These are phyloP conservation scores for Pilobolus umbonatus DNA, from an alignment of 192 early-diverging fungal genomes.

Conservation along the genomic window DNA sequence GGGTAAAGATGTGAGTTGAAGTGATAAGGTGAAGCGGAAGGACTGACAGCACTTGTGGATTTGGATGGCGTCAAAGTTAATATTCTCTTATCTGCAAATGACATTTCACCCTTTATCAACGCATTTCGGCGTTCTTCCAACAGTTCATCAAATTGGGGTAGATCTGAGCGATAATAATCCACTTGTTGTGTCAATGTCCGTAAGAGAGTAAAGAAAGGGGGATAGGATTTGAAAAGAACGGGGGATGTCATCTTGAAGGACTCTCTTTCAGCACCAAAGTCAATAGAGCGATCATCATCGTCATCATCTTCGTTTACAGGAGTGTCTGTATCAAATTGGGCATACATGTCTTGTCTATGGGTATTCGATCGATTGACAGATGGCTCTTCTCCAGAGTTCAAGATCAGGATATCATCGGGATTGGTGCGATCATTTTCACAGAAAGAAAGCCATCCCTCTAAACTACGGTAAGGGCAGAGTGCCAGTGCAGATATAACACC, in stretches of 20 bases:
- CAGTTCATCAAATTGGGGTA: slow-evolving; percentile 54
- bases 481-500: slow-evolving; percentile 84
- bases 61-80: slow-evolving; percentile 6
- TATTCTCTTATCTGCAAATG: slow-evolving; percentile 30
- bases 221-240: slow-evolving; percentile 46
- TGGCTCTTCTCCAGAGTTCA: slow-evolving; percentile 11
- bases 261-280: slow-evolving; percentile 29
- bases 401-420: slow-evolving; percentile 32
- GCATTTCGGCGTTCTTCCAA: slow-evolving; percentile 50
- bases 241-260: slow-evolving; percentile 24
- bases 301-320: slow-evolving; percentile 39
- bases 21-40: background rate
- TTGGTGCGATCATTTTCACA: slow-evolving; percentile 39
- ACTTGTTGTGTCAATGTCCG: slow-evolving; percentile 61
- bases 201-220: slow-evolving; percentile 63
- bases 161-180: slow-evolving; percentile 54
- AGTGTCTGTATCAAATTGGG: slow-evolving; percentile 16
- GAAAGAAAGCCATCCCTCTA: slow-evolving; percentile 69
- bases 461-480: slow-evolving; percentile 64
- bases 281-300: slow-evolving; percentile 39
- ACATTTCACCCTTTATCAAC: slow-evolving; percentile 42
- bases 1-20: background rate
- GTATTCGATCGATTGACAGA: slow-evolving; percentile 10
- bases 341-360: slow-evolving; percentile 37
- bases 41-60: background rate